Evolutionary conservation across 805 yeast species (phyloP).

Genomic region (Jamesozyma spencerorum): DNA sequence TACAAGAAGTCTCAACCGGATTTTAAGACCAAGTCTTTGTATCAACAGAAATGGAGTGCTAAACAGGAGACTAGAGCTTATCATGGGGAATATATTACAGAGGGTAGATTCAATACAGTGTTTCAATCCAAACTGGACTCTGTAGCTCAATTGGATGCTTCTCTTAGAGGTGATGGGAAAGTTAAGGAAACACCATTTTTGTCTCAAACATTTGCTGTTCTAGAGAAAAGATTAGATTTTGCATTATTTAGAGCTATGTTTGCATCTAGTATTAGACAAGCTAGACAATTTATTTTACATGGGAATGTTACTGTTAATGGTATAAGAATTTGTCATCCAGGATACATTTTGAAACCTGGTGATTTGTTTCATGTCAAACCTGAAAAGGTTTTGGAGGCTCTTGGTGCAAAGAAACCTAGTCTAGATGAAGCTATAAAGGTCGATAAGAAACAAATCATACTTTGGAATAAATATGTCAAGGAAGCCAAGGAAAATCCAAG

Average conservation of each 20-base stretch:
- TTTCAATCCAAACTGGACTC: constrained; percentile 67
- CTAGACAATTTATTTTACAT: constrained; percentile 73
- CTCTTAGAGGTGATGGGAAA: constrained; percentile 36
- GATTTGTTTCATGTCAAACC: constrained; percentile 83
- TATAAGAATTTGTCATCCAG: constrained; percentile 64
- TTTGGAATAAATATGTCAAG: constrained; percentile 68
- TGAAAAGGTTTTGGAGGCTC: constrained; percentile 70
- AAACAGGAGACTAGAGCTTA: constrained; percentile 89
- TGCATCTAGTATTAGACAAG: constrained; percentile 89
- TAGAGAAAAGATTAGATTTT: constrained; percentile 83
- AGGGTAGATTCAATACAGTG: constrained; percentile 63
- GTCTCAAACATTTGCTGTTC: constrained; percentile 76
- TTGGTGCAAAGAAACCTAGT: constrained; percentile 80
- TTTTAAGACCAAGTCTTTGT: constrained; percentile 58
- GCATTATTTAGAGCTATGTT: constrained; percentile 88
- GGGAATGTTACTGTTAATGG: constrained; percentile 87
- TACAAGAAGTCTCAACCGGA: constrained; percentile 57
- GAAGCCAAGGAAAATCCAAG: constrained; percentile 42
- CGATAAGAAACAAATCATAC: constrained; percentile 61
- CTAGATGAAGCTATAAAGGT: constrained; percentile 54
- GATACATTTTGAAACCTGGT: constrained; percentile 69
- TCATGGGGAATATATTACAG: constrained; percentile 91
- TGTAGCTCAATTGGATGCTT: constrained; percentile 82
- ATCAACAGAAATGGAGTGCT: constrained; percentile 85
- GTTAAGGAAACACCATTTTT: constrained; percentile 67